Percentiles rank a stretch among this genome's conserved stretches.
These are phyloP conservation scores for Fonsecaea pugnacius DNA, from an alignment of 2,329 filamentous ascomycete species.

Conservation along the genomic window DNA sequence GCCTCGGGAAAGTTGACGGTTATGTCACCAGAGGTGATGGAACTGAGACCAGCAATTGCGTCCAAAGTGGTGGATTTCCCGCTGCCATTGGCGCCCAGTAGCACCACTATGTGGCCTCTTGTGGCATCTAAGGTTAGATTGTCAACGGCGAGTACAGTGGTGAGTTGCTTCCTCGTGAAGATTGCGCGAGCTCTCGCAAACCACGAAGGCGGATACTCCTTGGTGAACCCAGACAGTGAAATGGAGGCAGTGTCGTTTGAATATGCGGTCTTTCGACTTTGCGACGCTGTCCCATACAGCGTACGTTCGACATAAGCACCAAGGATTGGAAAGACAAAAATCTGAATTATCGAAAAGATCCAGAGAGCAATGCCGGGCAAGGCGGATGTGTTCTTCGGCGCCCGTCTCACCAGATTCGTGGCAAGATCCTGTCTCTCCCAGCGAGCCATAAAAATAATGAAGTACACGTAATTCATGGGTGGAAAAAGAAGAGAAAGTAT, in stretches of 20 bases:
- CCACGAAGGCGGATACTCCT: slow-evolving; percentile 72
- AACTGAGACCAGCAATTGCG: slow-evolving; percentile 80
- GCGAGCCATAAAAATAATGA: slow-evolving; percentile 74
- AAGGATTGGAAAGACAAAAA: slow-evolving; percentile 74
- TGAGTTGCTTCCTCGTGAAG: slow-evolving; percentile 56
- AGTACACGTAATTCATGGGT: slow-evolving; percentile 86
- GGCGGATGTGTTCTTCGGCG: slow-evolving; percentile 69
- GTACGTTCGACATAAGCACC: slow-evolving; percentile 74
- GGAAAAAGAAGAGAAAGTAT: slow-evolving; percentile 78
- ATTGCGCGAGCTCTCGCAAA: slow-evolving; percentile 57
- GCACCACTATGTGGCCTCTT: slow-evolving; percentile 80
- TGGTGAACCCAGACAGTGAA: slow-evolving; percentile 73
- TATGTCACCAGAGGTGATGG: slow-evolving; percentile 75
- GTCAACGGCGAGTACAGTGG: slow-evolving; percentile 78
- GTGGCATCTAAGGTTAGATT: slow-evolving; percentile 71
- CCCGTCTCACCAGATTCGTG: slow-evolving; percentile 64
- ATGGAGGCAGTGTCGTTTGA: slow-evolving; percentile 52
- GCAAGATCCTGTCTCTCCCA: slow-evolving; percentile 68
- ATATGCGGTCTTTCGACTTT: slow-evolving; percentile 55
- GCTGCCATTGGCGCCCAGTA: slow-evolving; percentile 86
- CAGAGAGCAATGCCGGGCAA: slow-evolving; percentile 77
- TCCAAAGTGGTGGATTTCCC: slow-evolving; percentile 91
- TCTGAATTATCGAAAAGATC: slow-evolving; percentile 77
- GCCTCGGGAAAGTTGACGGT: slow-evolving; percentile 77
- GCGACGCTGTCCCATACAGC: slow-evolving; percentile 75